phyloP scores from a whole-genome alignment of 1,139 yeast genomes.

The Entelexis paramagnoliae region DNA sequence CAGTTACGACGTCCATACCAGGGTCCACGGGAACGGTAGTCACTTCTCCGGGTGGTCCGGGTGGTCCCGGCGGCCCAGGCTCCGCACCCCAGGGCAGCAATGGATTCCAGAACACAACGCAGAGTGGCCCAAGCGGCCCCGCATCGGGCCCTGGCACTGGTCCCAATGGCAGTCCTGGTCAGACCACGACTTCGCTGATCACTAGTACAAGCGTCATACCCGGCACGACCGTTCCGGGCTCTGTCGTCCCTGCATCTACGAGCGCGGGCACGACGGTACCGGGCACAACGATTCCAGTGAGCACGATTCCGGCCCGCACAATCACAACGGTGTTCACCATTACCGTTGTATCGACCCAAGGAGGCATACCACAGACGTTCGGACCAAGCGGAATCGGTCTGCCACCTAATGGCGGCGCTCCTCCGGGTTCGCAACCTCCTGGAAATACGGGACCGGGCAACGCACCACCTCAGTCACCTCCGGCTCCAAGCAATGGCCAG shows the following conservation, averaged over 20 bases:
- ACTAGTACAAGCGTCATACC: slow-evolving; percentile 15
- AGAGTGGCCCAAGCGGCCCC: neutral
- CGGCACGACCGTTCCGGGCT: slow-evolving; percentile 20
- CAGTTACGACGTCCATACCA: neutral
- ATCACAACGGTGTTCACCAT: neutral
- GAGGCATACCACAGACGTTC: neutral
- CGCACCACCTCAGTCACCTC: neutral
- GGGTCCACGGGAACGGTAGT: neutral
- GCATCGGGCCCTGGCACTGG: neutral
- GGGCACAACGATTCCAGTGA: neutral
- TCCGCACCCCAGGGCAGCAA: no score
- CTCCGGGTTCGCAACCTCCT: no score
- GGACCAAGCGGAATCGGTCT: neutral
- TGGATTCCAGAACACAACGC: neutral
- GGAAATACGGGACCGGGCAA: neutral
- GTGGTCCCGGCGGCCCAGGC: neutral
- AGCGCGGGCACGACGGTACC: neutral
- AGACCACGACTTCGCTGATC: slow-evolving; percentile 2
- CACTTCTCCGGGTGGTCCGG: neutral
- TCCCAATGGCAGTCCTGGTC: neutral
- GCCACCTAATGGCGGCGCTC: neutral
- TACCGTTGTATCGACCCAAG: neutral
- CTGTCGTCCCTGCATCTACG: slow-evolving; percentile 3
- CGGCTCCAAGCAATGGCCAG: neutral
- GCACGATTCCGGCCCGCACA: neutral